Evolutionary conservation across 805 yeast genomes (phyloP), one percentile per base, ranked within the genome.

Genomic region (Hanseniaspora occidentalis): DNA sequence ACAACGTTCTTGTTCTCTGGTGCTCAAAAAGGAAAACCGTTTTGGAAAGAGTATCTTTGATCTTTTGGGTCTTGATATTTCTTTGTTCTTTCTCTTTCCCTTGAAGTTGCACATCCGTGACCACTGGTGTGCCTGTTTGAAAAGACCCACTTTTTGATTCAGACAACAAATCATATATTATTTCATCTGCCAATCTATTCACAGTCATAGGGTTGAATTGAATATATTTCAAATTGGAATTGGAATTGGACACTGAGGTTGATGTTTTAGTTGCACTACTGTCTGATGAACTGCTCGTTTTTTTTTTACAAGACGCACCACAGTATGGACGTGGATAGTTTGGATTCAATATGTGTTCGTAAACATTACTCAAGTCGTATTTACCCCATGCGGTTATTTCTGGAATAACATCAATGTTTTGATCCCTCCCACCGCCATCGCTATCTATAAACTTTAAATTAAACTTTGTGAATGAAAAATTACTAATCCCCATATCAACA

Each of bases 1-100:
- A 71, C 46, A 56, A 57, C 0, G 74, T 64, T 38, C 83, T 61
- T 31, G 69, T 61, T 31, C 84, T 50, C 51, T 78, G 84, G 42
- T 75, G 50, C 48, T 78, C 84, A 2, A 77, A 2, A 73, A 62
- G 2, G 66, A 51, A 43, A 68, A 68, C 0, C 75, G 70, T 0
- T n/a, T 23, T 23, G 10, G n/a, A n/a, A n/a, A n/a, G n/a, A n/a
- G n/a, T n/a, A n/a, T n/a, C n/a, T n/a, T n/a, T n/a, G n/a, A n/a
- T n/a, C n/a, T n/a, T n/a, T n/a, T n/a, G n/a, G n/a, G n/a, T n/a
- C n/a, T n/a, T n/a, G n/a, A n/a, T n/a, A n/a, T n/a, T n/a, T n/a
- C n/a, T n/a, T n/a, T n/a, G n/a, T n/a, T n/a, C n/a, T n/a, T n/a
- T n/a, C n/a, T n/a, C n/a, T n/a, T n/a, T n/a, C n/a, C n/a, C n/a